phyloP scores from a whole-genome alignment of 2,329 filamentous ascomycete species.

The Hymenoscyphus linearis region DNA sequence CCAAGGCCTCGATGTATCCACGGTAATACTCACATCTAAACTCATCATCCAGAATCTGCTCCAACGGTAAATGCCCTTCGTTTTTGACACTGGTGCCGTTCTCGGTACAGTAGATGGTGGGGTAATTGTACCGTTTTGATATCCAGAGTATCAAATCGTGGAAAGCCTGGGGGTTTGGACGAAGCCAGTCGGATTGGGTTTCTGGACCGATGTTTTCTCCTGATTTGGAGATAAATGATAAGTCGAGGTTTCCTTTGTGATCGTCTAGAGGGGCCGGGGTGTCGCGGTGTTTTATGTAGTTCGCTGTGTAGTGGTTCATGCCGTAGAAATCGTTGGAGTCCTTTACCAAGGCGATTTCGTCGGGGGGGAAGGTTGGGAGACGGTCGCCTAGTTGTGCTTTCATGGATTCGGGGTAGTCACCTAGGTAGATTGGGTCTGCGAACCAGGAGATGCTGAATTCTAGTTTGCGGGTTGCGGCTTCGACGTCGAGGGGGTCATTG shows the following conservation, averaged over 20 bases:
- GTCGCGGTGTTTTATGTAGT: slow-evolving; percentile 73
- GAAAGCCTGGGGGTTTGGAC: slow-evolving; percentile 71
- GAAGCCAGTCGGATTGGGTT: slow-evolving; percentile 78
- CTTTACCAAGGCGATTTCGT: slow-evolving; percentile 68
- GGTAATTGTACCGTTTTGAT: slow-evolving; percentile 67
- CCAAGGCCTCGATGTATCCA: slow-evolving; percentile 72
- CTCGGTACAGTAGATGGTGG: slow-evolving; percentile 82
- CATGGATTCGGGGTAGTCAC: slow-evolving; percentile 81
- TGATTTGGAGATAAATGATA: slow-evolving; percentile 63
- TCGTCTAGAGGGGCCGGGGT: slow-evolving; percentile 58
- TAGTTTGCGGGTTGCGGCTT: slow-evolving; percentile 73
- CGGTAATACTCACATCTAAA: slow-evolving; percentile 78
- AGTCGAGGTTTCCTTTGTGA: slow-evolving; percentile 70
- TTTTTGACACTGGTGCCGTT: slow-evolving; percentile 81
- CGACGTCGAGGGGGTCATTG: slow-evolving; percentile 66
- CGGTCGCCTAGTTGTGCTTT: slow-evolving; percentile 72
- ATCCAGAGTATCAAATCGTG: slow-evolving; percentile 72
- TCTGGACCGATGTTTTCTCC: slow-evolving; percentile 73
- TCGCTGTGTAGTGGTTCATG: slow-evolving; percentile 90
- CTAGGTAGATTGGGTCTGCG: slow-evolving; percentile 80
- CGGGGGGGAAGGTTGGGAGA: slow-evolving; percentile 67
- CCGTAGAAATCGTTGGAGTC: slow-evolving; percentile 93
- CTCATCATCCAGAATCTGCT: slow-evolving; percentile 72
- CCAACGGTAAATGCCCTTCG: slow-evolving; percentile 68
- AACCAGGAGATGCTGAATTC: slow-evolving; percentile 89